A percentile compares a stretch with the other conserved stretches of the same genome.
Conservation (phyloP, 495 filamentous ascomycete genomes). For the Penicillium cinerascens region DNA sequence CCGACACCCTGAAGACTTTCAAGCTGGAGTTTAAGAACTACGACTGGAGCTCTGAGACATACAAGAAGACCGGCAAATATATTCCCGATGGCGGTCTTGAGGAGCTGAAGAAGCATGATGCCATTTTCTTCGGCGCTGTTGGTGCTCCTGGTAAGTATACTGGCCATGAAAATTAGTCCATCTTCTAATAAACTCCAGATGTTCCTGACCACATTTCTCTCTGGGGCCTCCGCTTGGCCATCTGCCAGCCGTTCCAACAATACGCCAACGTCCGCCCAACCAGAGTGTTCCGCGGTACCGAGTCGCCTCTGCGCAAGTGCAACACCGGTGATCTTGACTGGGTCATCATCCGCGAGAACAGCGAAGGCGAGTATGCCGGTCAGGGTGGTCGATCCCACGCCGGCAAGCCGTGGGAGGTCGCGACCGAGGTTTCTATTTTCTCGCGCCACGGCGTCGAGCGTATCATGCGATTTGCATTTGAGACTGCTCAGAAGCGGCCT, state of each 20-base stretch:
- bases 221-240: slow-evolving; percentile 52
- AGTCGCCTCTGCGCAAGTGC: slow-evolving; percentile 48
- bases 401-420: slow-evolving; percentile 49
- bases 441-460: slow-evolving; percentile 51
- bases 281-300: slow-evolving; percentile 45
- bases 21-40: slow-evolving; percentile 47
- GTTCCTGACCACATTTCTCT: slow-evolving; percentile 57
- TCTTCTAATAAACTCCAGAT: slow-evolving; percentile 32
- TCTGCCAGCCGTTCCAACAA: slow-evolving; percentile 53
- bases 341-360: slow-evolving; percentile 58
- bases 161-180: background rate
- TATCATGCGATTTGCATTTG: slow-evolving; percentile 55
- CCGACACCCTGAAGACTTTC: slow-evolving; percentile 44
- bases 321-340: slow-evolving; percentile 45
- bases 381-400: slow-evolving; percentile 53
- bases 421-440: slow-evolving; percentile 55
- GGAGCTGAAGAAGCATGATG: slow-evolving; percentile 49
- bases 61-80: slow-evolving; percentile 50
- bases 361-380: slow-evolving; percentile 55
- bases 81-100: slow-evolving; percentile 53
- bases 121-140: slow-evolving; percentile 56
- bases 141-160: slow-evolving; percentile 46
- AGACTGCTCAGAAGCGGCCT: slow-evolving; percentile 44
- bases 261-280: slow-evolving; percentile 57
- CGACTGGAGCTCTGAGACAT: slow-evolving; percentile 52